phyloP scores from a whole-genome alignment of 331 rosid genomes.

The Pyrus hybrid region DNA sequence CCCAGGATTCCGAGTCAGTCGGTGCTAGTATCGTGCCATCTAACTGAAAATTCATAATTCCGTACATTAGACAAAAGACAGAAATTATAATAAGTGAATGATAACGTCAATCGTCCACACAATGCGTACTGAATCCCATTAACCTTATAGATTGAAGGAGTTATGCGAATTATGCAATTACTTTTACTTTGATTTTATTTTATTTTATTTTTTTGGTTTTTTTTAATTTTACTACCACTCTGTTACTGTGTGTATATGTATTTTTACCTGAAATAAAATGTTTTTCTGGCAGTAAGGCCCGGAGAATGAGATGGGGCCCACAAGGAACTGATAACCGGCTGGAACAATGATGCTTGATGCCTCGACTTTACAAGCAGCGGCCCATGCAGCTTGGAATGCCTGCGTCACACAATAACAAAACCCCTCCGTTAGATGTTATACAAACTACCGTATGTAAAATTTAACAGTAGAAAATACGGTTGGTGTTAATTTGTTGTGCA shows the following conservation, averaged over 20 bases:
- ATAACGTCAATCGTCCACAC: not conserved
- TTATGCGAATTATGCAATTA: too few relatives aligned
- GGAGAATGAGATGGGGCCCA: conserved; percentile 85
- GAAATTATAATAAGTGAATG: not conserved
- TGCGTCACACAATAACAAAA: conserved; percentile 24
- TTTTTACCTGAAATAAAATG: conserved; percentile 78
- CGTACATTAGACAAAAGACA: not conserved
- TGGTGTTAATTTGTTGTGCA: conserved; percentile 16
- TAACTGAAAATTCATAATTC: conserved; percentile 35
- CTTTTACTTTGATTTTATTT: too few relatives aligned
- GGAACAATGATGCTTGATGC: conserved; percentile 71
- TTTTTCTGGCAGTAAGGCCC: conserved; percentile 81
- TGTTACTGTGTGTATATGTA: not conserved
- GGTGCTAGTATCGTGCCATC: conserved; percentile 92
- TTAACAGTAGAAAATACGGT: not conserved
- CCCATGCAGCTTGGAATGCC: conserved; percentile 93
- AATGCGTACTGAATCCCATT: not conserved
- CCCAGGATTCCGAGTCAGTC: conserved; percentile 62
- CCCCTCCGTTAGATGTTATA: too few relatives aligned
- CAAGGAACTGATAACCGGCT: conserved; percentile 38
- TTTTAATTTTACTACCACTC: not conserved
- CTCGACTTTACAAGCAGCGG: conserved; percentile 68
- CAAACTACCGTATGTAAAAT: not conserved
- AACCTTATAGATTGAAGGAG: not conserved
- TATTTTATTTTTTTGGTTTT: too few relatives aligned